phyloP scores from a whole-genome alignment of 2,329 filamentous ascomycete genomes.

The Fusarium concolor region DNA sequence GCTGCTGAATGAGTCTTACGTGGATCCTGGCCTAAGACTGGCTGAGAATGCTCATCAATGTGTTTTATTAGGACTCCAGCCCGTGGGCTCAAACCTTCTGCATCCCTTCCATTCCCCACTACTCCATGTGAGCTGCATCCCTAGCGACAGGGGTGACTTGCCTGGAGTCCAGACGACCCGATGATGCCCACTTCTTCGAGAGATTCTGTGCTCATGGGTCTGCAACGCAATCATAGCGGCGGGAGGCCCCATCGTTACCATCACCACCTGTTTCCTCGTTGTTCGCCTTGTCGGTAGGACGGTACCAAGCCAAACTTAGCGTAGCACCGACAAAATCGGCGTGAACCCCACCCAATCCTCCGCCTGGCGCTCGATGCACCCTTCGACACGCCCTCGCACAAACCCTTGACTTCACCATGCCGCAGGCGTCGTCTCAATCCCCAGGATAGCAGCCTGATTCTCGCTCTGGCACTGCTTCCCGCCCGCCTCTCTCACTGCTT shows the following conservation, averaged over 20 bases:
- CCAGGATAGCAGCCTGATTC: constrained; percentile 37
- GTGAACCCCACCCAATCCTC: constrained; percentile 21
- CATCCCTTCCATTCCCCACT: constrained; percentile 47
- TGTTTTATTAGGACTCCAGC: constrained; percentile 41
- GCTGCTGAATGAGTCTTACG: background rate
- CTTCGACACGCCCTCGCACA: constrained; percentile 33
- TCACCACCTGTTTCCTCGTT: constrained; percentile 41
- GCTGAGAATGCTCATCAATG: constrained; percentile 2
- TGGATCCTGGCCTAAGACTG: constrained; percentile 27
- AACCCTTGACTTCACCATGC: constrained; percentile 23
- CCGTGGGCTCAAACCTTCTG: constrained; percentile 46
- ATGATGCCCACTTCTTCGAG: constrained; percentile 34
- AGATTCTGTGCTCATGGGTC: constrained; percentile 41
- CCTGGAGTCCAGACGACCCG: constrained; percentile 41
- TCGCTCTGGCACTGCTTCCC: constrained; percentile 42
- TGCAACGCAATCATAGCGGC: constrained; percentile 32
- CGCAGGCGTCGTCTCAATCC: constrained; percentile 30
- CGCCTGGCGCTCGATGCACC: no score
- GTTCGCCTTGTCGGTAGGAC: constrained; percentile 38
- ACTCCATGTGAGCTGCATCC: constrained; percentile 42
- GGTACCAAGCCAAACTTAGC: constrained; percentile 39
- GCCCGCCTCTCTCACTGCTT: constrained; percentile 37
- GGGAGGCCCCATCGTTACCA: constrained; percentile 34
- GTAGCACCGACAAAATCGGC: constrained; percentile 28
- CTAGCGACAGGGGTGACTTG: constrained; percentile 43